phyloP scores from a whole-genome alignment of 371 early-diverging fungal species.

The Entomophthora muscae region DNA sequence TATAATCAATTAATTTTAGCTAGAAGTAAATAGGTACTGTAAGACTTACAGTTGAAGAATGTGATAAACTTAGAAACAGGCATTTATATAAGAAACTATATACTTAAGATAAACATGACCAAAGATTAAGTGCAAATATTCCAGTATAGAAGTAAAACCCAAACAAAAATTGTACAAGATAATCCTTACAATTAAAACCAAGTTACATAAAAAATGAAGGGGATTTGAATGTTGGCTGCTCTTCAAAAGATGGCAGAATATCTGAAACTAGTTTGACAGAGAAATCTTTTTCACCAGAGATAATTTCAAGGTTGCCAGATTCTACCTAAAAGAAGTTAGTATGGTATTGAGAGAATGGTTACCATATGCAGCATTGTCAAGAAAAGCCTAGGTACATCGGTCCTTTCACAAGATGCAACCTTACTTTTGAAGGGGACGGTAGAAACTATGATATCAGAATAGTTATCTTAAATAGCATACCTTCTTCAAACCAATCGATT shows the following conservation, averaged over 20 bases:
- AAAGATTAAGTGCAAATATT: no score
- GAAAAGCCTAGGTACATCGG: neutral
- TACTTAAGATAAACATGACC: no score
- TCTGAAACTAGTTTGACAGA: neutral
- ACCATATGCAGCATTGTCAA: neutral
- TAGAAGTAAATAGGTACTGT: no score
- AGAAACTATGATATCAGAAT: neutral
- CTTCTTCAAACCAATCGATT: neutral
- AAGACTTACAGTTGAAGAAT: no score
- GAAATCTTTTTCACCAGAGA: neutral
- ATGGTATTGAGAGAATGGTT: neutral
- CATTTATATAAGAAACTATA: no score
- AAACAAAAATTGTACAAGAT: no score
- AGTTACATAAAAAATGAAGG: neutral
- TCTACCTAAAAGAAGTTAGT: neutral
- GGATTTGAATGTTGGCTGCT: neutral
- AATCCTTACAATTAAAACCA: no score
- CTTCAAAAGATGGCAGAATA: neutral
- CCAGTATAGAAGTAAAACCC: no score
- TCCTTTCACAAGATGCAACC: neutral
- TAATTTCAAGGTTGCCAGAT: neutral
- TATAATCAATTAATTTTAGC: no score
- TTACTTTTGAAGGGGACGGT: neutral
- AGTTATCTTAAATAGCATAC: neutral
- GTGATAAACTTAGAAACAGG: no score